Evolutionary conservation across 2,329 filamentous ascomycete species (phyloP).

Genomic region (Cercospora canescens): DNA sequence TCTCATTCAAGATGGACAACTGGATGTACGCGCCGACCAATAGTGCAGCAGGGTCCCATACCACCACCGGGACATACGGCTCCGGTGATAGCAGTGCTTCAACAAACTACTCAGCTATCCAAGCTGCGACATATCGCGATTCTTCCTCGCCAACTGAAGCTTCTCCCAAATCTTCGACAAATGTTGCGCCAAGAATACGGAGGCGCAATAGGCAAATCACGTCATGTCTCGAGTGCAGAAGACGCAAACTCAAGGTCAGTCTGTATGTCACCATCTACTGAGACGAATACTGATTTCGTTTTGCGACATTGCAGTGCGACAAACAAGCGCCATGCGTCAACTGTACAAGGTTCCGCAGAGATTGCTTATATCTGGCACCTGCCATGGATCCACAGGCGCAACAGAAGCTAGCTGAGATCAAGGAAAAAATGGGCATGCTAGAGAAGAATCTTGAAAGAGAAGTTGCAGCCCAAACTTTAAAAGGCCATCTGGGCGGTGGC

Average conservation of each 20-base stretch:
- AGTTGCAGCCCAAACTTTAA: conserved; percentile 51
- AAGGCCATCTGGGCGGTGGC: conserved; percentile 28
- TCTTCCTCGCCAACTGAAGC: conserved; percentile 7
- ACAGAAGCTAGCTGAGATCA: conserved; percentile 71
- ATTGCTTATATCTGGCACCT: conserved; percentile 64
- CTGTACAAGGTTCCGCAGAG: conserved; percentile 55
- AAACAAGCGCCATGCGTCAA: conserved; percentile 70
- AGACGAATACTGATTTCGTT: background rate
- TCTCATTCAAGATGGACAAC: conserved; percentile 14
- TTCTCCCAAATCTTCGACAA: background rate
- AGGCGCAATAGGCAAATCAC: conserved; percentile 56
- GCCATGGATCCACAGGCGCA: conserved; percentile 69
- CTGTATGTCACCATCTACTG: background rate
- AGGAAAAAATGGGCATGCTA: conserved; percentile 73
- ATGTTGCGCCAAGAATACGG: conserved; percentile 23
- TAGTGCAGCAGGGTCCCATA: background rate
- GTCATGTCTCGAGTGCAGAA: conserved; percentile 69
- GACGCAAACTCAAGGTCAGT: conserved; percentile 65
- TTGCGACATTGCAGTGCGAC: conserved; percentile 56
- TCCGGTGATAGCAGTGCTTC: background rate
- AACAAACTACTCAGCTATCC: conserved; percentile 15
- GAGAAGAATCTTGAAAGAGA: conserved; percentile 70
- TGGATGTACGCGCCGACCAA: conserved; percentile 19
- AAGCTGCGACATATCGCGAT: conserved; percentile 16
- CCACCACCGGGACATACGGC: background rate